Percentiles rank a stretch among this genome's conserved stretches.
Conservation (phyloP, 768 basidiomycete species). For the Lactarius trivialis region DNA sequence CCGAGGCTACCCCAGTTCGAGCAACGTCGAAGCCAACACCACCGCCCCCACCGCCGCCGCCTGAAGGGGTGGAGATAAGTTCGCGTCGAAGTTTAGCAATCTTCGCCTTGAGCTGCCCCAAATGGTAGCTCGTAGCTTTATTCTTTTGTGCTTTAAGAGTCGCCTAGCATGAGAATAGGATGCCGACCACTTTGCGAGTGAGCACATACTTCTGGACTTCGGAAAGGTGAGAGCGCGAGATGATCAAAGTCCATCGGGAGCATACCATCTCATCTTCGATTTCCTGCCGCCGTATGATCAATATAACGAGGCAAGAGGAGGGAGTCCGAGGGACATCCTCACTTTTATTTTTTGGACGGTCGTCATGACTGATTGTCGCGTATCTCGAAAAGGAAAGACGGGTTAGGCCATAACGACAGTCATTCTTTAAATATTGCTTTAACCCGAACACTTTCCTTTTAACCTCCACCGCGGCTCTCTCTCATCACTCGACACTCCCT, state of each 20-base stretch:
- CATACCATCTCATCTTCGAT: constrained; percentile 96
- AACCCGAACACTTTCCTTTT: background rate
- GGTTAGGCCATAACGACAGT: background rate
- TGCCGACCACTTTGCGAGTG: constrained; percentile 9
- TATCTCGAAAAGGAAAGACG: constrained; percentile 6
- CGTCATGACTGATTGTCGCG: constrained; percentile 48
- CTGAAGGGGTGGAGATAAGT: constrained; percentile 70
- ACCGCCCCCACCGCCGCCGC: constrained; percentile 79
- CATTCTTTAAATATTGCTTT: background rate
- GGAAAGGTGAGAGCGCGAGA: constrained; percentile 26
- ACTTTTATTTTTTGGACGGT: constrained; percentile 90
- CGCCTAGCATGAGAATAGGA: constrained; percentile 16
- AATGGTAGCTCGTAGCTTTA: constrained; percentile 92
- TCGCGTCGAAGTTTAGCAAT: constrained; percentile 95
- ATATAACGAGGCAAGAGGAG: constrained; percentile 20
- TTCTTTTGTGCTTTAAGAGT: constrained; percentile 77
- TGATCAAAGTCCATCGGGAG: constrained; percentile 22
- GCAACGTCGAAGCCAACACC: constrained; percentile 98
- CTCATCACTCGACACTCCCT: constrained; percentile 11
- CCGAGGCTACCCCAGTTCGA: constrained; percentile 93
- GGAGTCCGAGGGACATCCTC: constrained; percentile 22
- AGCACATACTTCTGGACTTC: constrained; percentile 71
- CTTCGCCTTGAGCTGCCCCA: constrained; percentile 97
- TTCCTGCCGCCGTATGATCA: constrained; percentile 45
- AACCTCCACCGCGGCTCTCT: background rate